Conservation (phyloP, 768 basidiomycete genomes). For the Amanita rubescens region DNA sequence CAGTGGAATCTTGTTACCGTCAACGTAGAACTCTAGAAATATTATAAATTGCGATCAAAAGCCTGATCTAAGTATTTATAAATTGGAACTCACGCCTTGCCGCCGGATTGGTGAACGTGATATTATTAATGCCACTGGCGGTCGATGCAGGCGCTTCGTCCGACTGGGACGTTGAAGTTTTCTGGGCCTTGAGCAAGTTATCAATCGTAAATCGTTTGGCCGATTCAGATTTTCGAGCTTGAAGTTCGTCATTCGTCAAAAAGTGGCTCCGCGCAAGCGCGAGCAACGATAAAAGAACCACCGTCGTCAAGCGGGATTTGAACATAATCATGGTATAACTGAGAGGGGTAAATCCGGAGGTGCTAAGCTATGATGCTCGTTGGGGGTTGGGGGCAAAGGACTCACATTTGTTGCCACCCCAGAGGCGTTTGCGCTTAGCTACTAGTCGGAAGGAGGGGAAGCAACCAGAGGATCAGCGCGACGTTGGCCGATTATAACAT, state of each 20-base stretch:
- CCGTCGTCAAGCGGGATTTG: background rate
- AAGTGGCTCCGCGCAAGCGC: background rate
- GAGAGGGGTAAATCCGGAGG: background rate
- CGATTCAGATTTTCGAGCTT: background rate
- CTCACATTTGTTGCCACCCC: too few relatives aligned
- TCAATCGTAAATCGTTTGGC: background rate
- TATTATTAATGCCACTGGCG: constrained; percentile 27
- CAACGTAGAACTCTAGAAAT: constrained; percentile 55
- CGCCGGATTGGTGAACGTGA: constrained; percentile 62
- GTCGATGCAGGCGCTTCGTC: background rate
- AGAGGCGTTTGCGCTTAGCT: too few relatives aligned
- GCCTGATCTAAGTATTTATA: background rate
- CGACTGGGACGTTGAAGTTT: background rate
- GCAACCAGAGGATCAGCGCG: too few relatives aligned
- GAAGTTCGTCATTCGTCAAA: background rate
- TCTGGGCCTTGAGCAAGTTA: background rate
- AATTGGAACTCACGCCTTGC: constrained; percentile 42
- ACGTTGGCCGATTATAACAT: too few relatives aligned
- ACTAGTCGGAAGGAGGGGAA: too few relatives aligned
- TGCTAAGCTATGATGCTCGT: too few relatives aligned
- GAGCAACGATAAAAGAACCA: background rate
- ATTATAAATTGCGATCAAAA: constrained; percentile 22
- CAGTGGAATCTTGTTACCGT: constrained; percentile 56
- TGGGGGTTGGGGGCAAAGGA: too few relatives aligned
- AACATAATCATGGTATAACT: background rate